Evolutionary conservation across 108 stramenopile genomes (phyloP).

Genomic region (Cylindrotheca closterium): DNA sequence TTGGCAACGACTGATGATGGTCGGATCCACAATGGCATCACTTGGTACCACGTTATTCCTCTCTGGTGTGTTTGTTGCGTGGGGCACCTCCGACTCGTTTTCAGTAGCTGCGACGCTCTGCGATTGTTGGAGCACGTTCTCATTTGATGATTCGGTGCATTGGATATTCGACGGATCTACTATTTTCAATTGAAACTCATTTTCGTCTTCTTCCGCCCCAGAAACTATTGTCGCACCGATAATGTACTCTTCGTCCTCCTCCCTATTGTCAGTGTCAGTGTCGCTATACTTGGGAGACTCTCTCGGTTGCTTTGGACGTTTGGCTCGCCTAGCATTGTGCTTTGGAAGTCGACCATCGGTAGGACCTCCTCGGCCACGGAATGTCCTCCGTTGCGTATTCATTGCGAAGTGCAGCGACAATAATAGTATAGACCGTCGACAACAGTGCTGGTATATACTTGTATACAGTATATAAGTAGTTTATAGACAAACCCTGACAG

Average conservation of each 20-base stretch:
- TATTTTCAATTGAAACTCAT: no score
- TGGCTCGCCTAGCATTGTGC: conserved; percentile 44
- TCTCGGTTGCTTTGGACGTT: not conserved
- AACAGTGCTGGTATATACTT: no score
- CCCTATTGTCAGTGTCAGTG: conserved; percentile 4
- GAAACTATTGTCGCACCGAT: not conserved
- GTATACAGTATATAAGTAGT: no score
- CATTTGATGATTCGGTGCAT: not conserved
- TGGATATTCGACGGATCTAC: no score
- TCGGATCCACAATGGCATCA: not conserved
- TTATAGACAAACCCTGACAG: no score
- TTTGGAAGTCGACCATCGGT: conserved; percentile 62
- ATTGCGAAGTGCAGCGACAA: no score
- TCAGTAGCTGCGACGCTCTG: not conserved
- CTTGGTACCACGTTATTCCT: not conserved
- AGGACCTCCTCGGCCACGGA: conserved; percentile 58
- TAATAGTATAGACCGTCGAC: not conserved
- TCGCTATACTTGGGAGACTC: conserved; percentile 11
- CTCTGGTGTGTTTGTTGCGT: not conserved
- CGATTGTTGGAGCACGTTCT: not conserved
- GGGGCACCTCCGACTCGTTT: not conserved
- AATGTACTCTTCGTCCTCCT: not conserved
- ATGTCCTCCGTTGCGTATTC: conserved; percentile 48
- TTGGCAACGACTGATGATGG: conserved; percentile 9
- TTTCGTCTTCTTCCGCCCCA: no score